Percentiles rank a stretch among this genome's conserved stretches.
These are phyloP conservation scores for Aspergillus sp. DNA, from an alignment of 2,329 filamentous ascomycete species.

Conservation along the genomic window DNA sequence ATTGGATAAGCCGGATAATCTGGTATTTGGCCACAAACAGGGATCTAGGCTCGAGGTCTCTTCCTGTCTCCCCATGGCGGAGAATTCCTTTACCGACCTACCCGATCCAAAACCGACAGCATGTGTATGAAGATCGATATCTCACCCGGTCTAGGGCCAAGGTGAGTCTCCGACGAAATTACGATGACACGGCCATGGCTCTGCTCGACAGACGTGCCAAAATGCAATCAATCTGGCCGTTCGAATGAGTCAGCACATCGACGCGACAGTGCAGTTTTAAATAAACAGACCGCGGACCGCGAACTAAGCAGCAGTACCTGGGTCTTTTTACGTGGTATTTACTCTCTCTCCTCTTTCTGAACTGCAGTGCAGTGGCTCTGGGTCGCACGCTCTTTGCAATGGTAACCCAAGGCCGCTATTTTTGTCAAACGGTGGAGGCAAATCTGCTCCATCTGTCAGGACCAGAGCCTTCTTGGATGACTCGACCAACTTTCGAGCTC, in stretches of 20 bases:
- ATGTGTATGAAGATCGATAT: neutral
- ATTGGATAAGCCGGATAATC: neutral
- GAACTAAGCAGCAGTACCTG: neutral
- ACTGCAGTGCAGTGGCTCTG: neutral
- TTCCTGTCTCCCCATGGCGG: neutral
- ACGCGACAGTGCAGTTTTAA: neutral
- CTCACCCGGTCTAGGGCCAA: neutral
- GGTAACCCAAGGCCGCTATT: neutral
- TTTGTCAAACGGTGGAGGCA: neutral
- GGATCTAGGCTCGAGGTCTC: neutral
- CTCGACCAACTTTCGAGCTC: neutral
- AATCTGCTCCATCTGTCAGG: neutral
- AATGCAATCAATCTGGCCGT: neutral
- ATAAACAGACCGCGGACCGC: neutral
- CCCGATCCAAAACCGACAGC: neutral
- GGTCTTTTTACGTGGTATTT: neutral
- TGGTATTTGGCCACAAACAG: neutral
- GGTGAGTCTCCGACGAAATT: neutral
- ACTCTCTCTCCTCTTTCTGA: neutral
- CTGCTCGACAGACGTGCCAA: too few species aligned
- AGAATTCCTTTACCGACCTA: neutral
- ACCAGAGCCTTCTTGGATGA: neutral
- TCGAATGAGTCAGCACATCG: neutral
- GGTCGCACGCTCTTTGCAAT: neutral
- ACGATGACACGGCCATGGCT: neutral